Conservation (phyloP, 2,329 filamentous ascomycete genomes). For the Aquanectria penicillioides region DNA sequence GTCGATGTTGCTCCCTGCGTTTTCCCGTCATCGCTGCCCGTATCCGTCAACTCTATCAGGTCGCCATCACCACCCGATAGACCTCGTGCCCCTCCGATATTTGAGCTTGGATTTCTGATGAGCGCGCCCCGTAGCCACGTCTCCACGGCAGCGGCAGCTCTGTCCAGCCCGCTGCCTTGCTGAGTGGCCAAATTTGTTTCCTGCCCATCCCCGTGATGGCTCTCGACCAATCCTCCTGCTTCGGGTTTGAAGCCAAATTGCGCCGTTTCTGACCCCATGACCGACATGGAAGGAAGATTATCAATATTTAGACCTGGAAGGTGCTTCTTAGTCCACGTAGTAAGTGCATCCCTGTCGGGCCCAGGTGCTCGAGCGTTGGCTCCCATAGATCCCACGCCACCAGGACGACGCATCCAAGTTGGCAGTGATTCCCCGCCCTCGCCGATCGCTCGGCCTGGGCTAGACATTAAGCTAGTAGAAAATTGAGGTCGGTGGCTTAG, state of each 20-base stretch:
- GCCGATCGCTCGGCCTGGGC: constrained; percentile 51
- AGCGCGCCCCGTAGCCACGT: constrained; percentile 90
- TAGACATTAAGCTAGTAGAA: constrained; percentile 47
- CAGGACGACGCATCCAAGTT: constrained; percentile 81
- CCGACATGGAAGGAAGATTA: constrained; percentile 71
- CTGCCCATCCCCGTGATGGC: constrained; percentile 59
- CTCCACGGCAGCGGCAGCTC: constrained; percentile 87
- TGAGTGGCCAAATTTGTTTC: constrained; percentile 53
- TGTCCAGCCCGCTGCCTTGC: constrained; percentile 72
- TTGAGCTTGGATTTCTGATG: constrained; percentile 66
- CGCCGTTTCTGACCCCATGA: constrained; percentile 69
- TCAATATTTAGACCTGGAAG: constrained; percentile 82
- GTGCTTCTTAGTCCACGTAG: constrained; percentile 84
- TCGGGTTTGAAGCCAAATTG: constrained; percentile 62
- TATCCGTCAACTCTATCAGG: constrained; percentile 77
- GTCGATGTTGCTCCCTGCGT: constrained; percentile 34
- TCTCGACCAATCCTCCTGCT: constrained; percentile 59
- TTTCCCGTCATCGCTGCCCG: constrained; percentile 64
- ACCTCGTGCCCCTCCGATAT: constrained; percentile 52
- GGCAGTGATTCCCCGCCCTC: constrained; percentile 54
- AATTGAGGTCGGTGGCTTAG: constrained; percentile 49
- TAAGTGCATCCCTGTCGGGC: constrained; percentile 85
- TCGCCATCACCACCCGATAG: constrained; percentile 60
- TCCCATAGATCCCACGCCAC: constrained; percentile 86
- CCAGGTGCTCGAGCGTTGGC: constrained; percentile 78